A percentile compares a stretch with the other conserved stretches of the same genome.
Evolutionary conservation across 2,329 filamentous ascomycete genomes (phyloP).

Genomic region (Penicillium crustosum): DNA sequence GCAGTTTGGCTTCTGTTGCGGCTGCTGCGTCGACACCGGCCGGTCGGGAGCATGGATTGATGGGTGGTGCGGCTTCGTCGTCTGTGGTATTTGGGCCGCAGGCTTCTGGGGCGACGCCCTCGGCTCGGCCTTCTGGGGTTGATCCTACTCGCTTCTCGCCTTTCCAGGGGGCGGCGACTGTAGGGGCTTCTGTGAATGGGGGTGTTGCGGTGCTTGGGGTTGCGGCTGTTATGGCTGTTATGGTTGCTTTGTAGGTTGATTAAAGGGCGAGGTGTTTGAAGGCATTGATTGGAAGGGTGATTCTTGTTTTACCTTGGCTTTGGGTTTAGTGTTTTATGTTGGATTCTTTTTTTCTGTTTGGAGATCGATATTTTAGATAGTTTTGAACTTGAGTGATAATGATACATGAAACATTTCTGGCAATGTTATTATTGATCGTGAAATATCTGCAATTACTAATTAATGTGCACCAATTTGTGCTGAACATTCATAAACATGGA

Average conservation of each 20-base stretch:
- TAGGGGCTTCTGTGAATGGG: slow-evolving; percentile 9
- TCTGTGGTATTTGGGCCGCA: slow-evolving; percentile 15
- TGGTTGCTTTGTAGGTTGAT: slow-evolving; percentile 21
- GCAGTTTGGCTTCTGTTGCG: slow-evolving; percentile 11
- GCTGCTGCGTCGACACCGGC: slow-evolving; percentile 10
- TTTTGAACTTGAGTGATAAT: slow-evolving; percentile 13
- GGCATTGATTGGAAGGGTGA: background rate
- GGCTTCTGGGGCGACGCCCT: slow-evolving; percentile 16
- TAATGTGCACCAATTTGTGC: background rate
- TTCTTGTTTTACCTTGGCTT: background rate
- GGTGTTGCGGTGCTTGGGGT: slow-evolving; percentile 19
- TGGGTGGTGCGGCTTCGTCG: slow-evolving; percentile 14
- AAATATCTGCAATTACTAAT: background rate
- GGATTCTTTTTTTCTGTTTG: slow-evolving; percentile 1
- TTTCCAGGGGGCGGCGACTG: slow-evolving; percentile 21
- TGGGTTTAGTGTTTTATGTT: slow-evolving; percentile 2
- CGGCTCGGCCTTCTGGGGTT: slow-evolving; percentile 17
- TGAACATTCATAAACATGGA: background rate
- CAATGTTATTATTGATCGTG: background rate
- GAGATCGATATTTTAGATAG: background rate
- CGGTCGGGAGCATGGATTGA: slow-evolving; percentile 4
- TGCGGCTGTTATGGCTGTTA: slow-evolving; percentile 25
- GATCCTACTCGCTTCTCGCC: slow-evolving; percentile 16
- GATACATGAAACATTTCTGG: slow-evolving; percentile 18
- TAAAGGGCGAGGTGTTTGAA: no score